These are phyloP conservation scores for Arthrobotrys pseudoclavata DNA, from an alignment of 2,329 filamentous ascomycete species.

Conservation along the genomic window DNA sequence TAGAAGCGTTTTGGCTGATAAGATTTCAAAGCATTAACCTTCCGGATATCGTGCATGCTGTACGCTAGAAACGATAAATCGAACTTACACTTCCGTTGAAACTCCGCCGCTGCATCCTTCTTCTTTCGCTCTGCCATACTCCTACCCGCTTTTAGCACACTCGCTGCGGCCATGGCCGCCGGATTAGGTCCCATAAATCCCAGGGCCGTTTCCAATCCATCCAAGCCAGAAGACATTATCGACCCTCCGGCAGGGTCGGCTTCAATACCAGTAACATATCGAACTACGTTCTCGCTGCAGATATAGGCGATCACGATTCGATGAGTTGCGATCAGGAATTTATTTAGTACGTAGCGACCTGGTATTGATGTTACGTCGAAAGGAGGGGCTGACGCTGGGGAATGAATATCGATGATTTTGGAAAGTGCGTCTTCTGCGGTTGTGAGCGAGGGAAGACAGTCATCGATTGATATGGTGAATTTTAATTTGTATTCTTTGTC, in stretches of 20 bases:
- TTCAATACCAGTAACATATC: slow-evolving; percentile 32
- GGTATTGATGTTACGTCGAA: slow-evolving; percentile 22
- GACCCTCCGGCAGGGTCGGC: slow-evolving; percentile 6
- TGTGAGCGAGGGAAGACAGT: slow-evolving; percentile 43
- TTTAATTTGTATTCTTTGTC: slow-evolving; percentile 46
- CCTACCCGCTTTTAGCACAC: slow-evolving; percentile 41
- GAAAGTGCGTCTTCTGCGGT: slow-evolving; percentile 13
- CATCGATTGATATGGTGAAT: slow-evolving; percentile 35
- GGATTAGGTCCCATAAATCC: slow-evolving; percentile 52
- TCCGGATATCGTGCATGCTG: too few relatives aligned
- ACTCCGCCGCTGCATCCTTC: slow-evolving; percentile 34
- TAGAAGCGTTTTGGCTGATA: slow-evolving; percentile 33
- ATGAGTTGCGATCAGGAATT: slow-evolving; percentile 40
- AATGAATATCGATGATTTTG: slow-evolving; percentile 31
- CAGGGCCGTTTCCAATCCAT: slow-evolving; percentile 34
- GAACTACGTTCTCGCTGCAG: slow-evolving; percentile 54
- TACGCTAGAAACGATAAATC: not conserved
- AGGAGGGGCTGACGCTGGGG: not conserved
- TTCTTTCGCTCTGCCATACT: slow-evolving; percentile 37
- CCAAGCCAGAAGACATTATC: slow-evolving; percentile 25
- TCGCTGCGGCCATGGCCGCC: slow-evolving; percentile 43
- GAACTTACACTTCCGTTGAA: slow-evolving; percentile 38
- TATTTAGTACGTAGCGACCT: slow-evolving; percentile 38
- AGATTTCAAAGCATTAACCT: not conserved
- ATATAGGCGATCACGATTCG: slow-evolving; percentile 38